phyloP scores from a whole-genome alignment of 2,329 filamentous ascomycete genomes.

The Penicillium aurantiogriseum region DNA sequence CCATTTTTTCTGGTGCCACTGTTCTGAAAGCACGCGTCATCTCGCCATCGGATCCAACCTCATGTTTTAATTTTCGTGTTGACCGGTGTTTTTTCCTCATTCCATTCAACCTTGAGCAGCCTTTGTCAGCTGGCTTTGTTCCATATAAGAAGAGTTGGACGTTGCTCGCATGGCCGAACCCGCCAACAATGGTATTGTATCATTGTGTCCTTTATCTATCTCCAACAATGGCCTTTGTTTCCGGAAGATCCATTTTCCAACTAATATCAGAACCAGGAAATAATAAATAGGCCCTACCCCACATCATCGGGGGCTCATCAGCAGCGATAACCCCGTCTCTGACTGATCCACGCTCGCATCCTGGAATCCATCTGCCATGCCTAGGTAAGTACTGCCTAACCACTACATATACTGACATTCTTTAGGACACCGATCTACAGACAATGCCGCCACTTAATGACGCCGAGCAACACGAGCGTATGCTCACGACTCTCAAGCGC shows the following conservation, averaged over 20 bases:
- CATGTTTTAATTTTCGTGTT: background rate
- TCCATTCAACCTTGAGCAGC: background rate
- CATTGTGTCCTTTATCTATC: background rate
- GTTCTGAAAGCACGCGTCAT: too few species aligned
- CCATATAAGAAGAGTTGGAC: too few species aligned
- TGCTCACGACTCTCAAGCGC: background rate
- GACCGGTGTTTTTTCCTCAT: accelerated
- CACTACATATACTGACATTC: background rate
- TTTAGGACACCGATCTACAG: too few species aligned
- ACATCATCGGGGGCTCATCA: background rate
- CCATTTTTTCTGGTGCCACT: too few species aligned
- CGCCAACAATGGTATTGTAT: background rate
- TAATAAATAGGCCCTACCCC: background rate
- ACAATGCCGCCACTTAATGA: background rate
- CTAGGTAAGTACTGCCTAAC: background rate
- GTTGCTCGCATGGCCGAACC: background rate
- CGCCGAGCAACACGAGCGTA: background rate
- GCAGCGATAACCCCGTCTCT: background rate
- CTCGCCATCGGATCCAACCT: too few species aligned
- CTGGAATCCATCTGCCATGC: background rate
- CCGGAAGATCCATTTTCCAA: background rate
- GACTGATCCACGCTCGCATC: background rate
- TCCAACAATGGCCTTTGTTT: background rate
- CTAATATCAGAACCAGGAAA: too few species aligned
- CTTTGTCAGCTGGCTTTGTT: background rate